Evolutionary conservation across 805 yeast species (phyloP).

Genomic region (Danielia reshetovae): DNA sequence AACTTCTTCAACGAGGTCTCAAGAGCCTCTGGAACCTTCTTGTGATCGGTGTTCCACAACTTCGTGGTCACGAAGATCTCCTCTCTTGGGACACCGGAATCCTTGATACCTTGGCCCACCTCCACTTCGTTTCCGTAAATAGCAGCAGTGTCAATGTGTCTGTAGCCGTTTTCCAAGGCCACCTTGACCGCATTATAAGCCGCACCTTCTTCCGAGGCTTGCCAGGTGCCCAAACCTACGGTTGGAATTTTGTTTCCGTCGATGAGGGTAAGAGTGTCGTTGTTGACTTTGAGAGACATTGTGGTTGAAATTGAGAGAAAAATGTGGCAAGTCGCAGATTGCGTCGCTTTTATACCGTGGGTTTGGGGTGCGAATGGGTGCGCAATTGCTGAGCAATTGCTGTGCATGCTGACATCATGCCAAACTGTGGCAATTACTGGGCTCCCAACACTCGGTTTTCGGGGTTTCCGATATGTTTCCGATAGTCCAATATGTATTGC

Average conservation of each 20-base stretch:
- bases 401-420: too few relatives aligned
- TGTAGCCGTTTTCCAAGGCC: constrained; percentile 66
- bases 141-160: constrained; percentile 77
- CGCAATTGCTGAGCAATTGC: too few relatives aligned
- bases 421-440: too few relatives aligned
- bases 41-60: constrained; percentile 15
- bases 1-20: constrained; percentile 14
- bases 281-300: constrained; percentile 13
- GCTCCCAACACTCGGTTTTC: too few relatives aligned
- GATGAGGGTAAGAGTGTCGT: constrained; percentile 43
- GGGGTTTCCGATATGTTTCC: too few relatives aligned
- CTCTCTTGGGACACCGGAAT: constrained; percentile 13
- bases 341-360: too few relatives aligned
- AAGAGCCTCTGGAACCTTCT: constrained; percentile 8
- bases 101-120: constrained; percentile 58
- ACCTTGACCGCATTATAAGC: constrained; percentile 54
- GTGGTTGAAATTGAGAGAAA: background rate
- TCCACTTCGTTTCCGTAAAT: constrained; percentile 64
- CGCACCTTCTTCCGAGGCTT: constrained; percentile 48
- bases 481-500: too few relatives aligned
- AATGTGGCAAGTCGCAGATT: too few relatives aligned
- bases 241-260: constrained; percentile 62
- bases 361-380: too few relatives aligned
- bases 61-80: constrained; percentile 17
- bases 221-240: constrained; percentile 75